A percentile compares a stretch with the other conserved stretches of the same genome.
Evolutionary conservation across 768 basidiomycete species (phyloP).

Genomic region (Sporobolomyces phaffii): DNA sequence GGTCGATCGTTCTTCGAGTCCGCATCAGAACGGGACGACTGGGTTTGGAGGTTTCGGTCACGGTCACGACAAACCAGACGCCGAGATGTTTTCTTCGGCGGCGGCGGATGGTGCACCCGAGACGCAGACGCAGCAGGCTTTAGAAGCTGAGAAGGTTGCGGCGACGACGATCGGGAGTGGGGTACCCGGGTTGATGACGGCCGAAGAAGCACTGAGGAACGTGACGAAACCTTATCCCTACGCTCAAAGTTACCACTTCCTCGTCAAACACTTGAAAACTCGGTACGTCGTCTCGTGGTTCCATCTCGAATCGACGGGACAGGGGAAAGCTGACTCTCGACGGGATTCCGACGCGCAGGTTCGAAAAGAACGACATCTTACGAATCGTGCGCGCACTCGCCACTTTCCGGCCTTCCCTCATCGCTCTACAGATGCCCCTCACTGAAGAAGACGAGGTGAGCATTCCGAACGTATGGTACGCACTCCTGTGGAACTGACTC

Average conservation of each 20-base stretch:
- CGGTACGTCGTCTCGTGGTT: slow-evolving; percentile 45
- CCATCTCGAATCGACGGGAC: too few relatives aligned
- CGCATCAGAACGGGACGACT: too few relatives aligned
- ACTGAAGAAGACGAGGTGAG: slow-evolving; percentile 84
- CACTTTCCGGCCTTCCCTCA: slow-evolving; percentile 90
- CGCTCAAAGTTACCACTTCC: slow-evolving; percentile 89
- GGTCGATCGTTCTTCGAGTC: too few relatives aligned
- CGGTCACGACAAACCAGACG: neutral
- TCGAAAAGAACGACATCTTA: slow-evolving; percentile 92
- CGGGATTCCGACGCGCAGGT: too few relatives aligned
- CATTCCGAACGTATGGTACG: neutral
- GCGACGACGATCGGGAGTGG: neutral
- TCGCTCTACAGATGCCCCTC: slow-evolving; percentile 95
- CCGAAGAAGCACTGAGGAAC: slow-evolving; percentile 58
- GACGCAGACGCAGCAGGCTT: neutral
- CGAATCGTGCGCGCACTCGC: slow-evolving; percentile 90
- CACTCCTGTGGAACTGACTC: too few relatives aligned
- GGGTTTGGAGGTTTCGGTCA: neutral
- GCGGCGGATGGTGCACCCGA: neutral
- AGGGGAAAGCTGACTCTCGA: too few relatives aligned
- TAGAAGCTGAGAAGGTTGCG: neutral
- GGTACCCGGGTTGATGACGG: slow-evolving; percentile 29
- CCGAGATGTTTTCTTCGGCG: neutral
- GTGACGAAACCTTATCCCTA: slow-evolving; percentile 80
- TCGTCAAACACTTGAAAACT: slow-evolving; percentile 83